These are phyloP conservation scores for Rhizopogon salebrosus DNA, from an alignment of 768 basidiomycete genomes.

Conservation along the genomic window DNA sequence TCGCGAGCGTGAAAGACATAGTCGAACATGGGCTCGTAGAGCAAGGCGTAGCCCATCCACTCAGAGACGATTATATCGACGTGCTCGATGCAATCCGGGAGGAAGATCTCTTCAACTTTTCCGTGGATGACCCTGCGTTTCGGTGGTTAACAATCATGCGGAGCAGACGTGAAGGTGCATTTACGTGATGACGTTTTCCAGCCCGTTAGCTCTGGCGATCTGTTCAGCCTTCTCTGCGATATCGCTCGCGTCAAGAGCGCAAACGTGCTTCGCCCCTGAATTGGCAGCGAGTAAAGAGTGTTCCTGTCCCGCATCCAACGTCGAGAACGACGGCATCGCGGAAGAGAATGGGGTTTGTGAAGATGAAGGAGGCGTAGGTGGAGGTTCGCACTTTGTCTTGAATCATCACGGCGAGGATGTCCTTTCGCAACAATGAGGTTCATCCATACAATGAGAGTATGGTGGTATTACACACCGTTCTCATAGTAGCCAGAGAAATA, in stretches of 20 bases:
- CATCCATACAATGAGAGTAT: background rate
- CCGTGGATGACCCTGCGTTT: constrained; percentile 68
- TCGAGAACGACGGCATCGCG: constrained; percentile 85
- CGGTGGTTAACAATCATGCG: background rate
- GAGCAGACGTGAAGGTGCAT: constrained; percentile 7
- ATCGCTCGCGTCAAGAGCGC: constrained; percentile 87
- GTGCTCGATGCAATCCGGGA: constrained; percentile 66
- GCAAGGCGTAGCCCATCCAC: too few species aligned
- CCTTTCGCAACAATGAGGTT: constrained; percentile 32
- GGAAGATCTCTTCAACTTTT: constrained; percentile 81
- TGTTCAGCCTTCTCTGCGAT: constrained; percentile 73
- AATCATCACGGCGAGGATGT: constrained; percentile 96
- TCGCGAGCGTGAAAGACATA: constrained; percentile 89
- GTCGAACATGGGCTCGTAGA: constrained; percentile 98
- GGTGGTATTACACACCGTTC: constrained; percentile 54
- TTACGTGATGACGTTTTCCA: constrained; percentile 66
- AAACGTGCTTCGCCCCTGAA: constrained; percentile 87
- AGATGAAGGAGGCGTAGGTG: constrained; percentile 88
- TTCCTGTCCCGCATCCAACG: constrained; percentile 95
- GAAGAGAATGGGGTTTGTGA: constrained; percentile 77
- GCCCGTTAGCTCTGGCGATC: constrained; percentile 72
- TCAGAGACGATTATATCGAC: constrained; percentile 95
- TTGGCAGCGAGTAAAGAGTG: constrained; percentile 92
- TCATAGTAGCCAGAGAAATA: constrained; percentile 90
- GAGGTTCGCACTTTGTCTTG: constrained; percentile 92